Conservation (phyloP, 1,284 basidiomycete genomes). For the Ganoderma resinaceum region DNA sequence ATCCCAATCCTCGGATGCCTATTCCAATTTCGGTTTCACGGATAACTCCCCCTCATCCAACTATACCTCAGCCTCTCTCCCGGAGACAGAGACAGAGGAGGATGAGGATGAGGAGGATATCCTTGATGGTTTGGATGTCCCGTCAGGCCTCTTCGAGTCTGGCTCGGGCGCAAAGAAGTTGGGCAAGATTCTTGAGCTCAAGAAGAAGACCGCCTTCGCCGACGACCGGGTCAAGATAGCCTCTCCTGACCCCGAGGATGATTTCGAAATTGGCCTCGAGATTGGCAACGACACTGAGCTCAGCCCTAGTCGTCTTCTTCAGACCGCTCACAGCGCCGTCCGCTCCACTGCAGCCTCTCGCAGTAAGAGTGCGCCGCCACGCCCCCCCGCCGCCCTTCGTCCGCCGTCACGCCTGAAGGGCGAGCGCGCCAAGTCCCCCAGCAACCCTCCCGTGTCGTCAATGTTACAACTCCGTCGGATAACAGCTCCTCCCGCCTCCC, state of each 20-base stretch:
- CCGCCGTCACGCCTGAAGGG: constrained; percentile 66
- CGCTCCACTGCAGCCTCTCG: constrained; percentile 46
- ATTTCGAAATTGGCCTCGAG: constrained; percentile 82
- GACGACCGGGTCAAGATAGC: constrained; percentile 59
- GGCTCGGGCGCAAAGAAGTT: constrained; percentile 70
- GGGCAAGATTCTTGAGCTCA: constrained; percentile 74
- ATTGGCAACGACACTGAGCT: constrained; percentile 83
- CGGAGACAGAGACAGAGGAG: constrained; percentile 74
- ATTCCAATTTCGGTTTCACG: constrained; percentile 76
- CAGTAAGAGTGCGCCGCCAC: constrained; percentile 61
- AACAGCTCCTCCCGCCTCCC: constrained; percentile 54
- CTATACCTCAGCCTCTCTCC: constrained; percentile 69
- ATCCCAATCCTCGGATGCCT: constrained; percentile 83
- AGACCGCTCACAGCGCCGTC: constrained; percentile 54
- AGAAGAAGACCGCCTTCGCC: constrained; percentile 64
- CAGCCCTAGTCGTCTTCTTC: constrained; percentile 73
- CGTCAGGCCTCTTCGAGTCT: constrained; percentile 74
- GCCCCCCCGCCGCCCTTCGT: constrained; percentile 51
- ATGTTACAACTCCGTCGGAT: constrained; percentile 70
- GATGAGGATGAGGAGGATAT: constrained; percentile 74
- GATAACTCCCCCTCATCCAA: constrained; percentile 75
- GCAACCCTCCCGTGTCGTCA: constrained; percentile 69
- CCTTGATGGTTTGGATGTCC: constrained; percentile 81
- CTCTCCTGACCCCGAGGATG: constrained; percentile 74
- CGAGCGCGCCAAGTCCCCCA: constrained; percentile 74